These are phyloP conservation scores for Dendrobium nobile DNA, from an alignment of 106 monocot genomes.

Conservation along the genomic window DNA sequence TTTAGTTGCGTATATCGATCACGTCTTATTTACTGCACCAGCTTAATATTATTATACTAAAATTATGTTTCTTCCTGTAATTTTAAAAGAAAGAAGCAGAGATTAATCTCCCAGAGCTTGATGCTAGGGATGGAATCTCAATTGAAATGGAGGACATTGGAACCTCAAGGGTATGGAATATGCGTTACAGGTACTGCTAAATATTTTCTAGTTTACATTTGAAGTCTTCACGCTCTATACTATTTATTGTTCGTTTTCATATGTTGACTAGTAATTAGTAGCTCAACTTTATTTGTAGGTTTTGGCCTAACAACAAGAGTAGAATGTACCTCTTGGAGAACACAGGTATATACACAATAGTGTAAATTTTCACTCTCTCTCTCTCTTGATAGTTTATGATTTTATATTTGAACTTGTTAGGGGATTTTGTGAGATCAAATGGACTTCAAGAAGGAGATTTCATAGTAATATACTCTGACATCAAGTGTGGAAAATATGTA, in stretches of 20 bases:
- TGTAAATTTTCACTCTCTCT: not conserved
- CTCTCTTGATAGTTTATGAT: too few species aligned
- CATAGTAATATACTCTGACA: slow-evolving; percentile 27
- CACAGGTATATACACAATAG: slow-evolving; percentile 40
- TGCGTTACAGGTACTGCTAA: slow-evolving; percentile 67
- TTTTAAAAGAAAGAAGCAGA: slow-evolving; percentile 78
- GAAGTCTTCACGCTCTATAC: too few species aligned
- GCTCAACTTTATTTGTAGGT: slow-evolving; percentile 24
- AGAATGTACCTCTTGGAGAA: slow-evolving; percentile 96
- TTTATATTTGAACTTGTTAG: not conserved
- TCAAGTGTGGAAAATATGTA: slow-evolving; percentile 25
- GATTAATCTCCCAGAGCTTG: slow-evolving; percentile 77
- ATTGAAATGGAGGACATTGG: slow-evolving; percentile 92
- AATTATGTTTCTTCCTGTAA: not conserved
- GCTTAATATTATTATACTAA: too few species aligned
- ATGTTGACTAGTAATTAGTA: too few species aligned
- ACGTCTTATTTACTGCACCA: too few species aligned
- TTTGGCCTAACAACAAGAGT: slow-evolving; percentile 99
- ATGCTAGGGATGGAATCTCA: slow-evolving; percentile 80
- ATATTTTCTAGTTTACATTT: not conserved
- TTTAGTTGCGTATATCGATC: too few species aligned
- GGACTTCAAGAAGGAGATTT: slow-evolving; percentile 29
- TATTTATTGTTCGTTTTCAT: too few species aligned
- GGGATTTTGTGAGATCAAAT: slow-evolving; percentile 22
- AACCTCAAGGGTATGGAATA: slow-evolving; percentile 81